Evolutionary conservation across 225 moss, liverwort and hornwort genomes (phyloP), one percentile per base, ranked within the genome.

Genomic region (Ulota crispa): DNA sequence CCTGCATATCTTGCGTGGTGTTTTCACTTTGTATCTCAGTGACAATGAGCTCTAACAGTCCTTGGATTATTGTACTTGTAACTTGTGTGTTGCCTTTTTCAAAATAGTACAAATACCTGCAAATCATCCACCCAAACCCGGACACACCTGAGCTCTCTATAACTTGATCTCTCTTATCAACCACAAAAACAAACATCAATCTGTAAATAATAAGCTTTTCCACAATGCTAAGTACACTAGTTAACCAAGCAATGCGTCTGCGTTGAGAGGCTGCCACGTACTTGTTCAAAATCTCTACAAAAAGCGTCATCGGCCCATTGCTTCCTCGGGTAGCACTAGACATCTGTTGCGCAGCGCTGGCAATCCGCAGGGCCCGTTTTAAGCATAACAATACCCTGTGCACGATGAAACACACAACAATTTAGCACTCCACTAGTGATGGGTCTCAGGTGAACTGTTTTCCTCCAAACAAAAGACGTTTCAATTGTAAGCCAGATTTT

Each of bases 271-370:
- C 10, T n/a, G 13, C 13, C 34, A 83, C 93, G 78, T 84, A 98
- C 98, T 99, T 99, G 86, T 99, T 99, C 55, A 99, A 80, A 70
- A 99, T 99, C 88, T 99, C 98, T 41, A 99, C 96, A 76, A 99
- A 99, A 39, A 99, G 89, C 11, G 98, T 99, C 93, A 99, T 85
- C 19, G 98, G 96, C 34, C 98, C 98, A 87, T 93, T 99, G 88
- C 92, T 99, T 78, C 98, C 98, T 85, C 98, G 89, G 55, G 98
- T 99, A 74, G 98, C 98, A 84, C 96, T 99, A 9, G 96, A 95
- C 98, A 99, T 96, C 88, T 99, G 98, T 85, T 99, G 98, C 28
- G 98, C 98, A 75, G 98, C 96, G 84, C 93, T 96, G 64, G 98
- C 98, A 75, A 99, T 99, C 77, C 98, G 92, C 86, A 99, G 87